Evolutionary conservation across 768 basidiomycete species (phyloP), one percentile per base, ranked within the genome.

Genomic region (Russula earlei): DNA sequence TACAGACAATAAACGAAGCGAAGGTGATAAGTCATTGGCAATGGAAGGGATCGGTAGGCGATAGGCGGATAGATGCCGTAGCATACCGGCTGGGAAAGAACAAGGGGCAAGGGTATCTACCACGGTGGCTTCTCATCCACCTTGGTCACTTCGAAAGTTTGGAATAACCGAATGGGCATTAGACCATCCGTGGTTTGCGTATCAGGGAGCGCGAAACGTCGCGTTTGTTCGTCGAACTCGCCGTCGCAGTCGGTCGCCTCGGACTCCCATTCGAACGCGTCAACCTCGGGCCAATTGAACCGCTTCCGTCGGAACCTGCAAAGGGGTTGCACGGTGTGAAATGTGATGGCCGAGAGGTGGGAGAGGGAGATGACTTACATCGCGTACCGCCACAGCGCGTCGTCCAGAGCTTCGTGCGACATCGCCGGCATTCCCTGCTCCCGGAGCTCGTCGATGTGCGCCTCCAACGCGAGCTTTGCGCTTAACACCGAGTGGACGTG

Each of bases 261-360:
- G 7, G 53, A 34, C 4, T 54, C 60, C 22, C 38, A 24, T 12
- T 40, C 43, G 53, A 57, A 40, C n/a, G 36, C 9, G 15, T 51
- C 52, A 45, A 25, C 22, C 31, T 47, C 69, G 5, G 84, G 83
- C 84, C 84, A 87, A 62, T 85, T 79, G 66, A 87, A 79, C 40
- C 85, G 79, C 54, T 71, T 72, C 49, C 84, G 78, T 38, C 81
- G 79, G 70, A 85, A 87, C 56, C 85, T 87, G 63, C 9, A 56
- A 38, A 8, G 14, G 12, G 9, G 10, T 10, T 7, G 8, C 14
- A 2, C 1, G 10, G 49, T 62, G 17, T 62, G 17, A 44, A 55
- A 20, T 31, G 52, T 33, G 27, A 49, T 40, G 1, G 27, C 52
- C 37, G 52, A 34, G 38, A 42, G 12, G 55, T 34, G 22, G 29